These are phyloP conservation scores for Beta vulgaris DNA, from an alignment of 148 eudicot species.

Conservation along the genomic window DNA sequence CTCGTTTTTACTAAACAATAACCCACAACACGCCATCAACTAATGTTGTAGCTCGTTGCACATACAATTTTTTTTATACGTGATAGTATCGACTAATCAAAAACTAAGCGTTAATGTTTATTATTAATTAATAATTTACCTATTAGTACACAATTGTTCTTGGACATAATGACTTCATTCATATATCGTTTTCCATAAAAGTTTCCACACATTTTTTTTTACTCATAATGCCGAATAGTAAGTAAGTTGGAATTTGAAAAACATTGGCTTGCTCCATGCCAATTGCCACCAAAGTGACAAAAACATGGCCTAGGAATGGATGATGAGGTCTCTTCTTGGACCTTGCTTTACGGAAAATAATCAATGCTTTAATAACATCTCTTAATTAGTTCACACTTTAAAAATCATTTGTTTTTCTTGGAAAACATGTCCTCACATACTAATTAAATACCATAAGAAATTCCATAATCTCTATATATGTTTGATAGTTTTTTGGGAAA, in stretches of 20 bases:
- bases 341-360: constrained; percentile 27
- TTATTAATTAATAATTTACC: too few species aligned
- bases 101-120: too few species aligned
- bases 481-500: constrained; percentile 2
- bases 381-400: background rate
- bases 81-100: too few species aligned
- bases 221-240: background rate
- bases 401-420: background rate
- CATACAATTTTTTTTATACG: too few species aligned
- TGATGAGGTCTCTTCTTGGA: constrained; percentile 24
- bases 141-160: too few species aligned
- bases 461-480: background rate
- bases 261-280: background rate
- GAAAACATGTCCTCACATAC: background rate
- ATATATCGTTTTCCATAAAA: too few species aligned
- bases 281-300: constrained; percentile 17
- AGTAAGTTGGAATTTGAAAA: constrained; percentile 12
- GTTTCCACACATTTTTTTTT: background rate
- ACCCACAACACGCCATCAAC: too few species aligned
- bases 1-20: too few species aligned
- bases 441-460: background rate
- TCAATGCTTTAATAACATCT: constrained; percentile 13
- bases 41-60: too few species aligned
- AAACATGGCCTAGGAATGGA: constrained; percentile 23
- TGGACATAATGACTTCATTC: too few species aligned